These are phyloP conservation scores for Rhizoctonia solani DNA, from an alignment of 1,284 basidiomycete genomes.

Conservation along the genomic window DNA sequence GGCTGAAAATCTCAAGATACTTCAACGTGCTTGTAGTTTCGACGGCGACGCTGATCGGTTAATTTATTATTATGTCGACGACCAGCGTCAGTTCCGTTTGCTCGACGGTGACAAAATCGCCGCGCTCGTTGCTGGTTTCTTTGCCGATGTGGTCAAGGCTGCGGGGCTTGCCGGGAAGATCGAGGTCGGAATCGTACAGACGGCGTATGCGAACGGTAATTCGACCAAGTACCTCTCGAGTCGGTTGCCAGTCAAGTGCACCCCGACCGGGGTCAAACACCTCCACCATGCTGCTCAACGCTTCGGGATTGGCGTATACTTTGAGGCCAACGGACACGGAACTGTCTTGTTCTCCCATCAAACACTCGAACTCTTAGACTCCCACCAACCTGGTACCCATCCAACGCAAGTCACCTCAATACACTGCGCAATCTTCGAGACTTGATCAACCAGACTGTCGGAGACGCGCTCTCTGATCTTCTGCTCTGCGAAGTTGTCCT, in stretches of 20 bases:
- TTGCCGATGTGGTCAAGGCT: constrained; percentile 85
- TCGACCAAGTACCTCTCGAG: constrained; percentile 88
- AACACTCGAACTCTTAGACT: constrained; percentile 63
- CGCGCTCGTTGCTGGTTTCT: constrained; percentile 88
- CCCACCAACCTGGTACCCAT: constrained; percentile 73
- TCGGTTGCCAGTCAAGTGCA: constrained; percentile 93
- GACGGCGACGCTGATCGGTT: constrained; percentile 98
- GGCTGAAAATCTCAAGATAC: constrained; percentile 59
- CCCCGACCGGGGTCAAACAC: constrained; percentile 97
- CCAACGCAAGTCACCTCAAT: constrained; percentile 76
- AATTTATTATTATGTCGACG: constrained; percentile 92
- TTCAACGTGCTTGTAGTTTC: constrained; percentile 86
- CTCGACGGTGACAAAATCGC: constrained; percentile 99
- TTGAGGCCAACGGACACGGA: constrained; percentile 99
- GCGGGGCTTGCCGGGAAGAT: constrained; percentile 75
- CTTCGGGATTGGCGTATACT: constrained; percentile 96
- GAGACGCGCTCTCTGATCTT: constrained; percentile 96
- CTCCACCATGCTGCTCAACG: constrained; percentile 96
- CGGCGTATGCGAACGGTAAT: constrained; percentile 97
- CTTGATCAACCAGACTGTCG: constrained; percentile 98
- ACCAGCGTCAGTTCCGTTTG: constrained; percentile 77
- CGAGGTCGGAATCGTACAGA: constrained; percentile 94
- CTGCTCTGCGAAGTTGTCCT: constrained; percentile 94
- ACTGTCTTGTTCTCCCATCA: constrained; percentile 91
- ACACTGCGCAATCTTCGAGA: constrained; percentile 78